Base-by-base conservation (phyloP, 2,329 filamentous ascomycete species). In the Tothia fuscella region DNA sequence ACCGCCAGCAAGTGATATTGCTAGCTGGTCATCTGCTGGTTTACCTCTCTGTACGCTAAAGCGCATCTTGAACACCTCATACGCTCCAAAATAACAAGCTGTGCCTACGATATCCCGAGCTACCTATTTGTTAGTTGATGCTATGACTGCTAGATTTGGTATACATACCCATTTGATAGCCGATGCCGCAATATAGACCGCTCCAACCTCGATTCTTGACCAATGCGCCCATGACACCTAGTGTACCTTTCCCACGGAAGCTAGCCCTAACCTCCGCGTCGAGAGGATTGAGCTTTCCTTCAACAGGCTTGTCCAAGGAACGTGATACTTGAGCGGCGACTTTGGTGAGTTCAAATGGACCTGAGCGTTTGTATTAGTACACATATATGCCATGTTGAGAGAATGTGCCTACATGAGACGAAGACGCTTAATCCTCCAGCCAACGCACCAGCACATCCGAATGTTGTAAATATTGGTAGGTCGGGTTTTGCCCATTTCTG, bases 281-380 rank as follows among this genome's bases (percentile, higher is more conserved):
- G 32, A 53, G 40, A 48, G 47, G 44, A 48, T 57, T 55, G 39
- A 69, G 70, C 49, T 72, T 76, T 17, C 34, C 34, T 9, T n/a
- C 24, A 10, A 33, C 21, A 29, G n/a, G 7, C 49, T 72, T 67
- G 14, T 80, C 80, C 65, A 88, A 75, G 45, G 89, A 66, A 9
- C 87, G 81, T 2, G 85, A 87, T 16, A 91, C 81, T 58, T 93
- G 85, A 13, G 85, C 83, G 57, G 82, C 88, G 45, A 91, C 70
- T 60, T 93, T 93, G n/a, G 83, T 88, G 58, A 93, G 71, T 60
- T 93, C 85, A 56, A 93, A 93, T 1, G 85, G 85, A 55, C 77
- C 78, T 81, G 43, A 6, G 26, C 14, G 38, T 22, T 32, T 14
- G 42, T 31, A 47, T 31, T 43, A 39, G 30, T 17, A 45, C 19